Percentiles rank a stretch among this genome's conserved stretches.
phyloP scores from a whole-genome alignment of 2,329 filamentous ascomycete genomes.

The Bisporella sp. region DNA sequence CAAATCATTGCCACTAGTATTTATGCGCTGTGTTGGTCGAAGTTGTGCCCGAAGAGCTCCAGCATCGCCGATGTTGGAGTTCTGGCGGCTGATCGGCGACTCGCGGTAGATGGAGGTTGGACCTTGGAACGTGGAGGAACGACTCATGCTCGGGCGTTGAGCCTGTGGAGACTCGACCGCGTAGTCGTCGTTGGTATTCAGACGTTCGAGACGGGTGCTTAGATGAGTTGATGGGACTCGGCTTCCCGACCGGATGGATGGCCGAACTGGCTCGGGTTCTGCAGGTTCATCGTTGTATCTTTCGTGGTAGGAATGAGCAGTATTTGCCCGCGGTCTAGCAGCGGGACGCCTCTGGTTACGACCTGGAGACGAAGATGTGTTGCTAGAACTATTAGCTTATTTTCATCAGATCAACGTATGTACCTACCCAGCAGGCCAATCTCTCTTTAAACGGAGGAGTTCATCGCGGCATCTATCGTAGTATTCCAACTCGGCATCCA shows the following conservation, averaged over 20 bases:
- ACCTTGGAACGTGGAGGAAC: constrained; percentile 53
- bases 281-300: constrained; percentile 47
- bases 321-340: constrained; percentile 50
- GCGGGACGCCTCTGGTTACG: constrained; percentile 14
- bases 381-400: constrained; percentile 12
- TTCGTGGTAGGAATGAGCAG: constrained; percentile 55
- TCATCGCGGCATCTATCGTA: constrained; percentile 87
- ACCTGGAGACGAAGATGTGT: constrained; percentile 20
- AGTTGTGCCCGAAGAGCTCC: constrained; percentile 29
- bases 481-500: constrained; percentile 85
- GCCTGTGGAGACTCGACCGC: constrained; percentile 18
- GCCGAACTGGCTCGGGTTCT: constrained; percentile 36
- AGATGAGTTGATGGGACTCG: constrained; percentile 22
- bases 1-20: constrained; percentile 30
- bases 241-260: constrained; percentile 40
- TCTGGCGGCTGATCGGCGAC: constrained; percentile 39
- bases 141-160: constrained; percentile 39
- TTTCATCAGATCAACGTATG: neutral
- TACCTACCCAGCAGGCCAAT: constrained; percentile 58
- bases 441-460: constrained; percentile 59
- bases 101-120: constrained; percentile 45
- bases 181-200: constrained; percentile 19
- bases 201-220: constrained; percentile 2
- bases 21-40: constrained; percentile 23
- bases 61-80: constrained; percentile 40